Evolutionary conservation across 257 asterid genomes (phyloP).

Genomic region (Fraxinus excelsior): DNA sequence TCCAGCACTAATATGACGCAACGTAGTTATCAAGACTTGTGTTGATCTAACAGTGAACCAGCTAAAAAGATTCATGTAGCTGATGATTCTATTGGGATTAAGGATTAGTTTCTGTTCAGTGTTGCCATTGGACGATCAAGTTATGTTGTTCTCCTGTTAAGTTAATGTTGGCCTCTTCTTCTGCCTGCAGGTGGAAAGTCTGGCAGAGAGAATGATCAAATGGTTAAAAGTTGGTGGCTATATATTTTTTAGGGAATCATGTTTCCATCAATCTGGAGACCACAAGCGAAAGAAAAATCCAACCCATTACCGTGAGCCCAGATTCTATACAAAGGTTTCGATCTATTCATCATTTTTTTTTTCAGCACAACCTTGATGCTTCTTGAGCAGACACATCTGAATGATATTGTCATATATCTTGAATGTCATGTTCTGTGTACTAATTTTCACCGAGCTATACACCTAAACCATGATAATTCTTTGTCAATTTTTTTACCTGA

Average conservation of each 20-base stretch:
- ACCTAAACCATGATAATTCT: not conserved
- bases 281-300: conserved; percentile 87
- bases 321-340: conserved; percentile 87
- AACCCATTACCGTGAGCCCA: conserved; percentile 95
- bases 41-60: not conserved
- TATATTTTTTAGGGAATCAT: conserved; percentile 94
- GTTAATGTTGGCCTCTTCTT: conserved; percentile 8
- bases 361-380: not conserved
- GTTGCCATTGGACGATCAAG: not conserved
- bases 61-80: not conserved
- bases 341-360: not conserved
- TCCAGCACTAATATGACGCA: not conserved
- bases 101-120: not conserved
- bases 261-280: conserved; percentile 97
- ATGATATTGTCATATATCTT: not conserved
- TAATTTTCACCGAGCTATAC: not conserved
- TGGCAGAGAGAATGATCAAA: conserved; percentile 72
- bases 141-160: conserved; percentile 7
- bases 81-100: not conserved
- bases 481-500: not conserved
- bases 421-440: not conserved
- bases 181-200: conserved; percentile 63
- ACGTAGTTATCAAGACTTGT: not conserved
- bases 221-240: conserved; percentile 95
- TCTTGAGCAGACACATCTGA: not conserved